Percentiles rank a stretch among this genome's conserved stretches.
Conservation (phyloP, 805 yeast genomes). For the Millerozyma miso region DNA sequence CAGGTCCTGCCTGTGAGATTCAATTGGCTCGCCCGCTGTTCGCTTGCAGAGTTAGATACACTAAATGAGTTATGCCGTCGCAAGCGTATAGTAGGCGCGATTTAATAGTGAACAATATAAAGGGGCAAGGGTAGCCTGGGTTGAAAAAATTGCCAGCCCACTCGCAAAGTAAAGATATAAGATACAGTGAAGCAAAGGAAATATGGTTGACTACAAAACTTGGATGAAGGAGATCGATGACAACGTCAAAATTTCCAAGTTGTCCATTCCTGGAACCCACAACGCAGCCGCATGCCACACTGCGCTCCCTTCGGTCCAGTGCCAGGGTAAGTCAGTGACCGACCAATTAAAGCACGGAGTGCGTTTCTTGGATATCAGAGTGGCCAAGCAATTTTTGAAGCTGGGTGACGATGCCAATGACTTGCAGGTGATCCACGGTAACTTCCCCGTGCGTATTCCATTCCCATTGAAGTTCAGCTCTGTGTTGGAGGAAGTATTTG, state of each 20-base stretch:
- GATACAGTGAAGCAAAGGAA: constrained; percentile 2
- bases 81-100: neutral
- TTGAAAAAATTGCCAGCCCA: too few relatives aligned
- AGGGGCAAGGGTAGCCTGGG: neutral
- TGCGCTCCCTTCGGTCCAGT: constrained; percentile 72
- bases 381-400: constrained; percentile 54
- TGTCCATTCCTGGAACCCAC: constrained; percentile 83
- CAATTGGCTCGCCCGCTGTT: neutral
- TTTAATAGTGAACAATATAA: neutral
- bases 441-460: constrained; percentile 65
- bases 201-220: constrained; percentile 37
- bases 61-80: neutral
- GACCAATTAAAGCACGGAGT: constrained; percentile 70
- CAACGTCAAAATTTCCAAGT: constrained; percentile 44
- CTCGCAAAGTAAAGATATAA: neutral
- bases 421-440: constrained; percentile 68
- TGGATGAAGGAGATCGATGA: constrained; percentile 59
- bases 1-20: neutral
- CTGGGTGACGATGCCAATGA: constrained; percentile 48
- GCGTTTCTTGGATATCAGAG: constrained; percentile 67
- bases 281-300: constrained; percentile 70
- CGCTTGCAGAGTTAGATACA: neutral
- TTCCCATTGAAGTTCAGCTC: constrained; percentile 49
- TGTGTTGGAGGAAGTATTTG: constrained; percentile 55
- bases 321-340: constrained; percentile 59